A percentile compares a stretch with the other conserved stretches of the same genome.
phyloP scores from a whole-genome alignment of 202 grass and related monocot genomes.

The Elaeis oleifera region DNA sequence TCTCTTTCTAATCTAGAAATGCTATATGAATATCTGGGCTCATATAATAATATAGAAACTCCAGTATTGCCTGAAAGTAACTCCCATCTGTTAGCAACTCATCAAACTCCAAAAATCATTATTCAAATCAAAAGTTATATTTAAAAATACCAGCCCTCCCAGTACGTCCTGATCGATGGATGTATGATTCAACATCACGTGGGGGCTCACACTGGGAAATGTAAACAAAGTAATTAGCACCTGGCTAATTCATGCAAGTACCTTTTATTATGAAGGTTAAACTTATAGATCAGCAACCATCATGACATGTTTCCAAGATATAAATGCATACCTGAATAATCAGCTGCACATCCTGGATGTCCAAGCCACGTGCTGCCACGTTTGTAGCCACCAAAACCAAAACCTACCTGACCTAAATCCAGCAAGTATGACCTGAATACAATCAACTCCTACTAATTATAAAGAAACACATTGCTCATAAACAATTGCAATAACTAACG shows the following conservation, averaged over 20 bases:
- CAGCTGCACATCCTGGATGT: conserved; percentile 93
- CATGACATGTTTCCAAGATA: conserved; percentile 2
- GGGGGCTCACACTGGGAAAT: conserved; percentile 82
- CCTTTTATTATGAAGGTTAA: not conserved
- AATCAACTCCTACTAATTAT: not conserved
- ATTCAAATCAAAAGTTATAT: not conserved
- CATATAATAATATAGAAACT: conserved; percentile 79
- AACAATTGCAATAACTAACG: too few relatives aligned
- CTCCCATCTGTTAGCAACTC: conserved; percentile 12
- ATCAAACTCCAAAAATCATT: not conserved
- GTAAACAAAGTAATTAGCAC: not conserved
- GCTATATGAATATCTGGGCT: conserved; percentile 59
- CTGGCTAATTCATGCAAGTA: not conserved
- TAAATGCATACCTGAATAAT: conserved; percentile 72
- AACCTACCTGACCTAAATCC: conserved; percentile 87
- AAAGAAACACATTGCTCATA: too few relatives aligned
- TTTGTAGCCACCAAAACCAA: conserved; percentile 93
- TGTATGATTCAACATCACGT: conserved; percentile 97
- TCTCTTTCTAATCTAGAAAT: conserved; percentile 71
- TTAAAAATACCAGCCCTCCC: conserved; percentile 69
- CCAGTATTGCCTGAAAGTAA: conserved; percentile 74
- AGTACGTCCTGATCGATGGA: conserved; percentile 89
- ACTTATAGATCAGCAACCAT: conserved; percentile 12
- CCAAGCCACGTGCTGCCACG: conserved; percentile 84
- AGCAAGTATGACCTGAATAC: conserved; percentile 81